Conservation (phyloP, 2,329 filamentous ascomycete species). For the Talaromyces piceae region DNA sequence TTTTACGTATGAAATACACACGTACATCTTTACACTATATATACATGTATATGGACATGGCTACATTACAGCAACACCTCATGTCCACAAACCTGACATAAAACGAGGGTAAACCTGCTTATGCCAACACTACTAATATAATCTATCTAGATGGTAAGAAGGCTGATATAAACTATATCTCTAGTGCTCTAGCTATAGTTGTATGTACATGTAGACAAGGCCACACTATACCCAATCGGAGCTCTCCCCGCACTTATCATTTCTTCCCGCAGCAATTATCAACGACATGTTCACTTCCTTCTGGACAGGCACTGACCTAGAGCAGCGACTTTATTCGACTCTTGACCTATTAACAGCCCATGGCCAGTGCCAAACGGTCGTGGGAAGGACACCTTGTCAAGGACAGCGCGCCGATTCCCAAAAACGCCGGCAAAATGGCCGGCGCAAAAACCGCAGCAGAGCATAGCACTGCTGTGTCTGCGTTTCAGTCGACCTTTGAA, state of each 20-base stretch:
- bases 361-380: slow-evolving; percentile 11
- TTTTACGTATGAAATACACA: too few species aligned
- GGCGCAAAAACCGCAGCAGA: slow-evolving; percentile 3
- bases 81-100: too few species aligned
- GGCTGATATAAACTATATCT: too few species aligned
- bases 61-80: too few species aligned
- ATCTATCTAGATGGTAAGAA: too few species aligned
- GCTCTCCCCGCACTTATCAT: slow-evolving; percentile 4
- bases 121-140: too few species aligned
- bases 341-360: background rate
- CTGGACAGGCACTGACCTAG: too few species aligned
- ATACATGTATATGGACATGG: too few species aligned
- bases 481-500: slow-evolving; percentile 64
- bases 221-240: slow-evolving; percentile 1
- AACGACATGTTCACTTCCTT: background rate
- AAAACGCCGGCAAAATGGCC: background rate
- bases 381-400: slow-evolving; percentile 11
- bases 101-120: too few species aligned
- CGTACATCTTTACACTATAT: too few species aligned
- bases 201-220: too few species aligned
- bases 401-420: background rate
- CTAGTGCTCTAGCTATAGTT: too few species aligned
- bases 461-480: background rate
- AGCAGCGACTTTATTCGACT: background rate
- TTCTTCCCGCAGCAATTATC: background rate